These are phyloP conservation scores for Cytospora chrysosperma DNA, from an alignment of 2,329 filamentous ascomycete genomes.

Conservation along the genomic window DNA sequence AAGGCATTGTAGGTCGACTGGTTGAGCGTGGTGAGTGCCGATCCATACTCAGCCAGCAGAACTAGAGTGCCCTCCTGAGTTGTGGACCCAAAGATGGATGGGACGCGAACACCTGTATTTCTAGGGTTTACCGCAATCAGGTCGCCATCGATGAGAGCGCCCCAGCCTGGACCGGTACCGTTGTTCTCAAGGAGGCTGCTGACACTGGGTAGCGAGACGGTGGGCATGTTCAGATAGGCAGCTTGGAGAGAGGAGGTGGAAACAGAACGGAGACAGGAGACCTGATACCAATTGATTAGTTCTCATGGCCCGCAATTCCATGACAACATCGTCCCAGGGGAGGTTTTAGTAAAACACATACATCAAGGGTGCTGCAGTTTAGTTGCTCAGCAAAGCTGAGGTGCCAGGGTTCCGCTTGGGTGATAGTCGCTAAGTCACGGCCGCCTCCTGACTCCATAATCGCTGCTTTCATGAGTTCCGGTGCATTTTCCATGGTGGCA, in stretches of 20 bases:
- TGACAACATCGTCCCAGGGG: no score
- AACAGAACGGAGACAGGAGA: slow-evolving; percentile 4
- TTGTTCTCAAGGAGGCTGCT: slow-evolving; percentile 4
- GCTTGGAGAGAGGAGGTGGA: neutral
- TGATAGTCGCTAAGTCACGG: neutral
- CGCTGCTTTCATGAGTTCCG: neutral
- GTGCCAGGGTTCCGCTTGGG: slow-evolving; percentile 2
- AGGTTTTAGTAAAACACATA: neutral
- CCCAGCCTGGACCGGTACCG: slow-evolving; percentile 1
- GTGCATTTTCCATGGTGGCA: neutral
- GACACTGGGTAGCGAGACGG: neutral
- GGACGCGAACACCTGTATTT: neutral
- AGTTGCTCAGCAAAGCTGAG: slow-evolving; percentile 1
- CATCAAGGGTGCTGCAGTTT: neutral
- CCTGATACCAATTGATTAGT: neutral
- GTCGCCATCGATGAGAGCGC: neutral
- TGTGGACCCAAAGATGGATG: neutral
- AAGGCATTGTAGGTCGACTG: neutral
- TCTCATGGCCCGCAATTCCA: neutral
- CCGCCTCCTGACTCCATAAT: neutral
- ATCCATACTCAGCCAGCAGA: neutral
- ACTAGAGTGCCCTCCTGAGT: neutral
- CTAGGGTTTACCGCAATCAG: neutral
- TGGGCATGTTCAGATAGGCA: neutral
- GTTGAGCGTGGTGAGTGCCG: neutral